Conservation (phyloP, 371 early-diverging fungal genomes). For the Zopfochytrium polystomum region DNA sequence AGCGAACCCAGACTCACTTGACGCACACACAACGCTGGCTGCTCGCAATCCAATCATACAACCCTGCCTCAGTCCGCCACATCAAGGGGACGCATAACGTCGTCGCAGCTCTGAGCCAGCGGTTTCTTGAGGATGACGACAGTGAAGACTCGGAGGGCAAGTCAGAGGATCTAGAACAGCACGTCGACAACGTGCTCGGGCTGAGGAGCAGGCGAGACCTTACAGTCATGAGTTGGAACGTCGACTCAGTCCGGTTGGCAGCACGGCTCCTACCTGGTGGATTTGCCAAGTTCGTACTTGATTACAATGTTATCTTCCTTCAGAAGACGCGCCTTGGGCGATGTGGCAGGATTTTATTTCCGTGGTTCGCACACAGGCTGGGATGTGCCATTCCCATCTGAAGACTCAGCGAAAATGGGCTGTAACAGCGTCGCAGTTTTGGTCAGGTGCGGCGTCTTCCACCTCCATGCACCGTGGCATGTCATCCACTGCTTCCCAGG, state of each 20-base stretch:
- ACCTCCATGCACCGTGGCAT: not conserved
- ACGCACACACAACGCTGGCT: constrained; percentile 7
- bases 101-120: not conserved
- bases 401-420: not conserved
- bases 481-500: constrained; percentile 4
- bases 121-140: not conserved
- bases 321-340: constrained; percentile 6
- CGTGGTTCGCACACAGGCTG: not conserved
- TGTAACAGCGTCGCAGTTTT: constrained; percentile 5
- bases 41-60: not conserved
- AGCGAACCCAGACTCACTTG: constrained; percentile 5
- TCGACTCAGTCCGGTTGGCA: constrained; percentile 2
- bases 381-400: constrained; percentile 1
- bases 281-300: not conserved
- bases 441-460: constrained; percentile 4
- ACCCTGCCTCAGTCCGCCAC: constrained; percentile 7
- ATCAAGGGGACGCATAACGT: constrained; percentile 5
- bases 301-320: not conserved
- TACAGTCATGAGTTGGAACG: constrained; percentile 4
- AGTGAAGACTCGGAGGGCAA: not conserved
- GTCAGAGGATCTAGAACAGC: not conserved
- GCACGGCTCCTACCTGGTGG: not conserved
- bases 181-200: constrained; percentile 9
- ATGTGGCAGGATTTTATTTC: constrained; percentile 6
- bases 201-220: not conserved